Percentiles rank a stretch among this genome's conserved stretches.
These are phyloP conservation scores for Jackrogersella multiformis DNA, from an alignment of 495 filamentous ascomycete genomes.

Conservation along the genomic window DNA sequence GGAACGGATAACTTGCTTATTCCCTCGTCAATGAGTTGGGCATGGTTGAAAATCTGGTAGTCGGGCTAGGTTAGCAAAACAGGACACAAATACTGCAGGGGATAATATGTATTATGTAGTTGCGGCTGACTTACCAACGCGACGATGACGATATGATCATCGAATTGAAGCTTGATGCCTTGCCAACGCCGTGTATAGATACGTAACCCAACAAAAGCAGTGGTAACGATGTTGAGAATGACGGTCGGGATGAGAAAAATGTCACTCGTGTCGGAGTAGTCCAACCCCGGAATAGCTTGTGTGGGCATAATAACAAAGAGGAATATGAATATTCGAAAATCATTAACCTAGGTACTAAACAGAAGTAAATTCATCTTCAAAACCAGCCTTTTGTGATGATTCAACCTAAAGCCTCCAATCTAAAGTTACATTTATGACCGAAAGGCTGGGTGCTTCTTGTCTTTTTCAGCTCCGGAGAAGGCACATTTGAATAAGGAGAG, in stretches of 20 bases:
- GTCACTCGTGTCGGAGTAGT: background rate
- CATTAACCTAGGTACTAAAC: background rate
- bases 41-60: background rate
- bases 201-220: background rate
- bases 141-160: background rate
- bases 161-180: background rate
- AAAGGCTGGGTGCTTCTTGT: background rate
- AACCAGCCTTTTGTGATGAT: background rate
- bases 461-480: background rate
- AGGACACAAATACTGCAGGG: background rate
- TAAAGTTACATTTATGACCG: no score
- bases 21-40: conserved; percentile 4
- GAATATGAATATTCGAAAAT: background rate
- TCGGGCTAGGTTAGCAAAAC: background rate
- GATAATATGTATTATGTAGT: background rate
- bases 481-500: no score
- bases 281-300: background rate
- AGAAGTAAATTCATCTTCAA: background rate
- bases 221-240: background rate
- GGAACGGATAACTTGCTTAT: background rate
- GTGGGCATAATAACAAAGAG: background rate
- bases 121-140: background rate
- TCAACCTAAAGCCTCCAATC: background rate
- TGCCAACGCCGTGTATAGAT: background rate
- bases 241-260: background rate